phyloP scores from a whole-genome alignment of 2,329 filamentous ascomycete species.

The Graphilbum fragrans region DNA sequence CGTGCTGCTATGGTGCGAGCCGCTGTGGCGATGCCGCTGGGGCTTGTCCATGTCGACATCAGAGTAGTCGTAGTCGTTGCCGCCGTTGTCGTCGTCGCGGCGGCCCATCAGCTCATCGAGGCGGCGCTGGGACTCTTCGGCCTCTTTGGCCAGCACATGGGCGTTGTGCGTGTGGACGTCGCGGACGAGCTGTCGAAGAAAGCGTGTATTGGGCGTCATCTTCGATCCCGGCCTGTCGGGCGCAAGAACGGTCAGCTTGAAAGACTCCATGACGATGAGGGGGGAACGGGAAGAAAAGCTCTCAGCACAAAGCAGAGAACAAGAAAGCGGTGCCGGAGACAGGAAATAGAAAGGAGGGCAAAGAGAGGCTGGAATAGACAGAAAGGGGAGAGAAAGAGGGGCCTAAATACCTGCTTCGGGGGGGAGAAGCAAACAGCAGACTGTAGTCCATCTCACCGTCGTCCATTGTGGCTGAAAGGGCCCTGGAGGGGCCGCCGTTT shows the following conservation, averaged over 20 bases:
- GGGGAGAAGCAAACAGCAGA: too few species aligned
- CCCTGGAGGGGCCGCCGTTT: too few species aligned
- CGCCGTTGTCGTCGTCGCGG: neutral
- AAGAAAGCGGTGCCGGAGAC: too few species aligned
- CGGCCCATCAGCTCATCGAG: constrained; percentile 41
- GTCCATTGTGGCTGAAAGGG: too few species aligned
- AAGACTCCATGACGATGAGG: too few species aligned
- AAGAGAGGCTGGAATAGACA: too few species aligned
- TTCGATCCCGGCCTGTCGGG: constrained; percentile 47
- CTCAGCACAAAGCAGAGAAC: too few species aligned
- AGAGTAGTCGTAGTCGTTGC: neutral
- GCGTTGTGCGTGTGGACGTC: constrained; percentile 85
- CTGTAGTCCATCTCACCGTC: too few species aligned
- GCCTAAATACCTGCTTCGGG: too few species aligned
- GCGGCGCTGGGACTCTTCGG: constrained; percentile 62
- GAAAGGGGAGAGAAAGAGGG: too few species aligned
- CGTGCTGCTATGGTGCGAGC: neutral
- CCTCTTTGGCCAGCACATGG: constrained; percentile 72
- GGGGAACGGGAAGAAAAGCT: too few species aligned
- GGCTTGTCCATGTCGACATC: neutral
- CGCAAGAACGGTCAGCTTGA: neutral
- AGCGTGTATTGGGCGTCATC: constrained; percentile 84
- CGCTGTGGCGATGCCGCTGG: neutral
- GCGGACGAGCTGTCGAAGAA: constrained; percentile 76
- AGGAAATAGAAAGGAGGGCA: too few species aligned